These are phyloP conservation scores for Metschnikowia rubicola DNA, from an alignment of 805 yeast genomes.

Conservation along the genomic window DNA sequence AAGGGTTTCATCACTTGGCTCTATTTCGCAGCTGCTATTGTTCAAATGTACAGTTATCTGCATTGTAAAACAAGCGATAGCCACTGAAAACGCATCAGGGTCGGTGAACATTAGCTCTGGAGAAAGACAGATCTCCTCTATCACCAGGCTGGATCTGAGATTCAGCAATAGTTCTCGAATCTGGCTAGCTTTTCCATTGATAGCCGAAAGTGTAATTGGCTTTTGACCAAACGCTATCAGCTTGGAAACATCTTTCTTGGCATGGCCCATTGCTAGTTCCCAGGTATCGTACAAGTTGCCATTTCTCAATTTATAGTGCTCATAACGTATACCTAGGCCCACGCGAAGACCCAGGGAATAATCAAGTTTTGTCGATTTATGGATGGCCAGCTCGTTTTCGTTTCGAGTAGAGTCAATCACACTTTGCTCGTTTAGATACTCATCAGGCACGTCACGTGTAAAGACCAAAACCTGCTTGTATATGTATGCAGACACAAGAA, in stretches of 20 bases:
- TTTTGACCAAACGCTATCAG: constrained; percentile 21
- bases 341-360: constrained; percentile 65
- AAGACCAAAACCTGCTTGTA: constrained; percentile 28
- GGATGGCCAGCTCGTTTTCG: constrained; percentile 67
- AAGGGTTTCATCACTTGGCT: not conserved
- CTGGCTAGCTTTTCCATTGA: constrained; percentile 29
- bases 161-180: constrained; percentile 17
- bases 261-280: constrained; percentile 42
- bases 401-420: constrained; percentile 61
- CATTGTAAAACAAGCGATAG: constrained; percentile 44
- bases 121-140: constrained; percentile 24
- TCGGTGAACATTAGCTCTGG: constrained; percentile 21
- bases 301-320: constrained; percentile 63
- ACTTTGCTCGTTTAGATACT: constrained; percentile 63
- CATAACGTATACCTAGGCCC: constrained; percentile 61
- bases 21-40: constrained; percentile 14
- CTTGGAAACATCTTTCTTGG: constrained; percentile 21
- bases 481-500: constrained; percentile 7
- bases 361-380: constrained; percentile 72
- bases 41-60: constrained; percentile 41
- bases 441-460: constrained; percentile 53
- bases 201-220: constrained; percentile 14
- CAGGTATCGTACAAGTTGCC: constrained; percentile 77
- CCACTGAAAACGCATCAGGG: constrained; percentile 34
- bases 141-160: not conserved